Percentiles rank a stretch among this genome's conserved stretches.
Evolutionary conservation across 225 moss, liverwort and hornwort genomes (phyloP).

Genomic region (Neckera pumila): DNA sequence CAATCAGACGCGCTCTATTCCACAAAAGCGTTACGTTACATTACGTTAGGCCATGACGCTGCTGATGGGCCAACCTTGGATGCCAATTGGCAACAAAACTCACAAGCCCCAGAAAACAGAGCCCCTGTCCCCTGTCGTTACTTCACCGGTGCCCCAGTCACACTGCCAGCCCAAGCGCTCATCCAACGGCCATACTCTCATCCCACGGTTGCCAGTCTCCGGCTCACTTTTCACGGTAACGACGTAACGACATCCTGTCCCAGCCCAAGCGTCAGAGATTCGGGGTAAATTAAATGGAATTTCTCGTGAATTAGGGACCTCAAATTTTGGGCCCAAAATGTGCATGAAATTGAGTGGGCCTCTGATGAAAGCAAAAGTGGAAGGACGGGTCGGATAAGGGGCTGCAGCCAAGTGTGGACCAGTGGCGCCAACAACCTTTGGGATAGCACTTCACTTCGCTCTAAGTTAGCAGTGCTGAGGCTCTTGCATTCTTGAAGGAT

Average conservation of each 20-base stretch:
- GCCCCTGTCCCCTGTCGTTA: not conserved
- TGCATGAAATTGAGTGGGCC: constrained; percentile 6
- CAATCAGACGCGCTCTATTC: constrained; percentile 1
- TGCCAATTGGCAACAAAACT: constrained; percentile 17
- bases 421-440: constrained; percentile 1
- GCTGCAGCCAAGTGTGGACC: not conserved
- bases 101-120: not conserved
- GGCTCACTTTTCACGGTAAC: not conserved
- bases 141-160: not conserved
- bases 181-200: constrained; percentile 21
- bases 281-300: not conserved
- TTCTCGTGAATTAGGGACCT: not conserved
- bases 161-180: not conserved
- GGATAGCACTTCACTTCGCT: not conserved
- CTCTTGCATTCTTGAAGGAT: not conserved
- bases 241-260: not conserved
- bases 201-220: constrained; percentile 8
- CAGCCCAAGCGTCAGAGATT: not conserved
- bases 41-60: not conserved
- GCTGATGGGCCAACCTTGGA: not conserved
- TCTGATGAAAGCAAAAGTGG: not conserved
- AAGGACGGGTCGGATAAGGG: constrained; percentile 14
- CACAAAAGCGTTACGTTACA: not conserved
- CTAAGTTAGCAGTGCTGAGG: not conserved
- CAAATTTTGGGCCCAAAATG: not conserved